Base-by-base conservation (phyloP, 2,329 filamentous ascomycete genomes). In the Mycosphaerella arachidis region DNA sequence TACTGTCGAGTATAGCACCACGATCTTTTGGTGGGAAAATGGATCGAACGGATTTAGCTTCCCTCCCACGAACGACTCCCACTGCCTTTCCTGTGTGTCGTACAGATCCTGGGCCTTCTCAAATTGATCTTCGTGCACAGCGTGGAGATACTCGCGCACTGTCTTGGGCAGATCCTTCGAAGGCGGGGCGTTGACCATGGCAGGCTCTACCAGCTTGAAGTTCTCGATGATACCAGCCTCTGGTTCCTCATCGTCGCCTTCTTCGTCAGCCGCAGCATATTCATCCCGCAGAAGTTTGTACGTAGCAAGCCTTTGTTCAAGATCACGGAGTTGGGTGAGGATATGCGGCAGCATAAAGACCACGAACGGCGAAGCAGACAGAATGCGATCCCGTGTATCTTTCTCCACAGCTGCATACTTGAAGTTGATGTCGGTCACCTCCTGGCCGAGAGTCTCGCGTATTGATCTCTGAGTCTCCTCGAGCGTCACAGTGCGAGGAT, bases 361-460 rank as follows among this genome's bases (percentile, higher is more conserved):
- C 65, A 99, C 94, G 71, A 96, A 97, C 0, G 94, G 94, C 0
- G 94, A 99, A 0, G 92, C 91, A 1, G 95, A 99, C 6, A 99
- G 79, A 48, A 99, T 89, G 71, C 93, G 95, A 6, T 92, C 96
- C 70, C 95, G 86, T 70, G 96, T 92, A 69, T 96, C 93, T 59
- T 91, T 87, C 40, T 97, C 92, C 82, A 97, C 91, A 71, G 96
- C 91, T 71, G 92, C 92, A 72, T 97, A 97, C 70, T 92, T 96
- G 0, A 90, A 95, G 88, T 4, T 54, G 37, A 62, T 59, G 40
- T 60, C 60, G 27, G 58, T 55, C 31, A 60, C 55, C 13, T 63
- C 57, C 33, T 62, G 60, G 18, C 60, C 59, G 6, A 65, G 48
- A 12, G 63, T 63, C 37, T 63, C 60, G 31, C 58, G 57, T 24